phyloP scores from a whole-genome alignment of 352 stramenopile genomes.

The Phytopythium sindhum region DNA sequence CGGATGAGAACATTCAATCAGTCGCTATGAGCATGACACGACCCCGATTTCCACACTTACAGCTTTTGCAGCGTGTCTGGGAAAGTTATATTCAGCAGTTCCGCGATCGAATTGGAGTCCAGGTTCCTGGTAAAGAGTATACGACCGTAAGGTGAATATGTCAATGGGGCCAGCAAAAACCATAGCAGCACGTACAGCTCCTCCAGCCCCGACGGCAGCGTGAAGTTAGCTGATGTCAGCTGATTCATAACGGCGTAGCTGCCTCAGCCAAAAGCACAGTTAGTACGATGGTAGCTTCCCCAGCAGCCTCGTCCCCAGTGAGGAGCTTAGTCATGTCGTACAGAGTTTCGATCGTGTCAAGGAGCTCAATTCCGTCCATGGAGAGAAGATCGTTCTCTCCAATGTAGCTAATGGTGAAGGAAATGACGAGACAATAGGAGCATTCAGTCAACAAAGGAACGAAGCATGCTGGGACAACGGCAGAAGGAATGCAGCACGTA shows the following conservation, averaged over 20 bases:
- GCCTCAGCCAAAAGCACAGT: background rate
- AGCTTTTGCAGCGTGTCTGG: background rate
- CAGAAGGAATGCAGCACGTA: background rate
- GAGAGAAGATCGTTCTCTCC: constrained; percentile 5
- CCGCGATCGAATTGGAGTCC: constrained; percentile 13
- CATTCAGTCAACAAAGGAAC: no score
- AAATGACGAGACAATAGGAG: background rate
- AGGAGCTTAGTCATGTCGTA: background rate
- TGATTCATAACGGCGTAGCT: constrained; percentile 1
- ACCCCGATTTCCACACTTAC: background rate
- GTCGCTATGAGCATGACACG: background rate
- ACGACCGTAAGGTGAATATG: background rate
- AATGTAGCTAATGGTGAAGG: background rate
- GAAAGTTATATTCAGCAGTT: background rate
- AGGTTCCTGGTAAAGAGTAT: constrained; percentile 6
- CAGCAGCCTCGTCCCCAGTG: no score
- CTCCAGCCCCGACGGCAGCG: background rate
- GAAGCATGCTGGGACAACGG: no score
- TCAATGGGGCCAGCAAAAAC: background rate
- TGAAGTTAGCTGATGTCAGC: constrained; percentile 1
- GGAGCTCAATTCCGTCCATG: constrained; percentile 2
- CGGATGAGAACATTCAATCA: background rate
- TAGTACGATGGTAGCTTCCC: background rate
- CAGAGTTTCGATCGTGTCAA: background rate
- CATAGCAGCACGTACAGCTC: constrained; percentile 2